These are phyloP conservation scores for Pseudogymnoascus pannorum DNA, from an alignment of 2,329 filamentous ascomycete species.

Conservation along the genomic window DNA sequence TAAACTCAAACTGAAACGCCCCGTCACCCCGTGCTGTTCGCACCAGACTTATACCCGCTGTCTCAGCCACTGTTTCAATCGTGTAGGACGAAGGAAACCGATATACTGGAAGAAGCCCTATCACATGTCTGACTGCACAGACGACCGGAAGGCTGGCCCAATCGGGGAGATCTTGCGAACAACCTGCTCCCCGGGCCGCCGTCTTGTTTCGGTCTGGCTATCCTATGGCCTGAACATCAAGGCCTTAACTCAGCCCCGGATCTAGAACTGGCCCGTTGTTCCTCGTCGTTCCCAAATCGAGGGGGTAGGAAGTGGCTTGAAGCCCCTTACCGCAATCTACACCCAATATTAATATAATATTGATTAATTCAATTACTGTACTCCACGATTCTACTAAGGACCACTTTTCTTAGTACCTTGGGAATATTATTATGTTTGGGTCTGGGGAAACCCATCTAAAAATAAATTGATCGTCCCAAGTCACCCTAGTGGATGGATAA, in stretches of 20 bases:
- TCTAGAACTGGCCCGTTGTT: not conserved
- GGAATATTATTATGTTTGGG: not conserved
- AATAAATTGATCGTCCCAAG: not conserved
- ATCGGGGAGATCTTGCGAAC: not conserved
- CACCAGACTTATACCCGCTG: not conserved
- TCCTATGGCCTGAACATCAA: not conserved
- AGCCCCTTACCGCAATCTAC: no score
- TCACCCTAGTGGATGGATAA: not conserved
- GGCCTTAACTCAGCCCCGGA: not conserved
- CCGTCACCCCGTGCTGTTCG: not conserved
- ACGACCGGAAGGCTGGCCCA: not conserved
- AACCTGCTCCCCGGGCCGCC: not conserved
- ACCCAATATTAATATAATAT: no score
- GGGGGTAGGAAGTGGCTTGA: no score
- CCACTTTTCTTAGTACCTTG: no score
- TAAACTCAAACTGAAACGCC: not conserved
- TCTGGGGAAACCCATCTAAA: not conserved
- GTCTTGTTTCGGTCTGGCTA: not conserved
- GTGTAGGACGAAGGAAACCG: not conserved
- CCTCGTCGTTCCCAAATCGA: not conserved
- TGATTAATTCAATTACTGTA: no score
- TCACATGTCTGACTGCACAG: not conserved
- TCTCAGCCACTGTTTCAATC: not conserved
- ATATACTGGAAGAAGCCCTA: not conserved
- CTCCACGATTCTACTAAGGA: no score